A percentile compares a stretch with the other conserved stretches of the same genome.
Conservation (phyloP, 306 rosid genomes). For the Gleditsia sinensis region DNA sequence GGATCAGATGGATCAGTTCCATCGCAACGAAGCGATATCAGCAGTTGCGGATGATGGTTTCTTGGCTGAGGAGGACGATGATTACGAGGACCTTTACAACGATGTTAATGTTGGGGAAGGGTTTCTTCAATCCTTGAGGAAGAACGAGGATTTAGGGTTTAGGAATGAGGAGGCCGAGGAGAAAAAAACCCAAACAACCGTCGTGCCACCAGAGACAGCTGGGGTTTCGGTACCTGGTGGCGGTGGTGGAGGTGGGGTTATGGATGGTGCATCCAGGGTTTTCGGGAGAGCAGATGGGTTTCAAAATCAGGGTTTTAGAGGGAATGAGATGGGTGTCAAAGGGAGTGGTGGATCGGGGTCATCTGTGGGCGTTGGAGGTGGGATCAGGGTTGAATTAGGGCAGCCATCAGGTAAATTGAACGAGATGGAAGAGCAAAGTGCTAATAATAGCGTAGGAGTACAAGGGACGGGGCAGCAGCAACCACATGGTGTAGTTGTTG, state of each 20-base stretch:
- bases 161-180: conserved; percentile 49
- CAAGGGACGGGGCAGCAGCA: conserved; percentile 61
- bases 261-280: conserved; percentile 46
- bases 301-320: conserved; percentile 74
- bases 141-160: conserved; percentile 63
- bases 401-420: conserved; percentile 51
- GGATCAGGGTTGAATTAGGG: conserved; percentile 80
- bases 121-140: conserved; percentile 74
- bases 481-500: conserved; percentile 44
- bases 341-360: conserved; percentile 49
- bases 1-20: conserved; percentile 84
- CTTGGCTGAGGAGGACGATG: conserved; percentile 85
- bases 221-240: conserved; percentile 52
- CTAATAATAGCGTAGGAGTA: conserved; percentile 44
- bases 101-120: conserved; percentile 94
- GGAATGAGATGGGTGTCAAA: conserved; percentile 47
- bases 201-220: conserved; percentile 18
- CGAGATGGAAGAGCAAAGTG: conserved; percentile 61
- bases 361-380: conserved; percentile 47
- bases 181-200: conserved; percentile 48
- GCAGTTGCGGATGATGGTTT: conserved; percentile 92
- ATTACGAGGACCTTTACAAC: conserved; percentile 90
- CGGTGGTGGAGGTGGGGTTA: conserved; percentile 26
- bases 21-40: conserved; percentile 90
- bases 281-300: conserved; percentile 45